Evolutionary conservation across 176 grass and related monocot species (phyloP), one percentile per base, ranked within the genome.

Genomic region (Melocanna baccifera): DNA sequence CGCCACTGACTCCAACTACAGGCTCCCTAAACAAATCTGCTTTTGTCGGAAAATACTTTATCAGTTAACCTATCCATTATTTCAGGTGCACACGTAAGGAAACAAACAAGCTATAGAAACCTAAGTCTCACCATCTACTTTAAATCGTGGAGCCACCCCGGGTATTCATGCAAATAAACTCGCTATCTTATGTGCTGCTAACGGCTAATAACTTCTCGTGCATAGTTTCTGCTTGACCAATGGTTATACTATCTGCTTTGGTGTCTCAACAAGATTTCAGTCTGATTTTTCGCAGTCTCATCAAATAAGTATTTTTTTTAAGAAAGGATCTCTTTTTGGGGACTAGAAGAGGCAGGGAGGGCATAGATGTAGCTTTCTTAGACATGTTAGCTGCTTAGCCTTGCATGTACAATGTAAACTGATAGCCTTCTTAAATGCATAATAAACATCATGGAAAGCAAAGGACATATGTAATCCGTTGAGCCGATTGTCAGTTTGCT

Each of bases 401-500:
- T 25, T 79, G 47, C 22, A 59, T 43, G 30, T 51, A 59, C 9
- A 37, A 15, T 55, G 23, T n/a, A 53, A 62, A 81, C 8, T 65
- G 36, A 57, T 16, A 64, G 16, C n/a, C n/a, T n/a, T n/a, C n/a
- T n/a, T n/a, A 87, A 25, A 19, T 45, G 32, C n/a, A 40, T 64
- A 78, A 39, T 6, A 26, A 77, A 74, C 42, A 43, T n/a, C 59
- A 73, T 9, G 52, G 73, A 4, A 90, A 78, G 53, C 50, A 42
- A 57, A 59, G 0, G 26, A 42, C 13, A 26, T 36, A 5, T 78
- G 32, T 51, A 52, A 67, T 34, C 42, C n/a, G 6, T 48, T 34
- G 47, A 88, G 45, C 0, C 34, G 67, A 43, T 19, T 53, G 50
- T 2, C 9, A 67, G n/a, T 79, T 79, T 85, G 39, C 93, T 93